Base-by-base conservation (phyloP, 371 early-diverging fungal species). In the Conidiobolus incongruus region DNA sequence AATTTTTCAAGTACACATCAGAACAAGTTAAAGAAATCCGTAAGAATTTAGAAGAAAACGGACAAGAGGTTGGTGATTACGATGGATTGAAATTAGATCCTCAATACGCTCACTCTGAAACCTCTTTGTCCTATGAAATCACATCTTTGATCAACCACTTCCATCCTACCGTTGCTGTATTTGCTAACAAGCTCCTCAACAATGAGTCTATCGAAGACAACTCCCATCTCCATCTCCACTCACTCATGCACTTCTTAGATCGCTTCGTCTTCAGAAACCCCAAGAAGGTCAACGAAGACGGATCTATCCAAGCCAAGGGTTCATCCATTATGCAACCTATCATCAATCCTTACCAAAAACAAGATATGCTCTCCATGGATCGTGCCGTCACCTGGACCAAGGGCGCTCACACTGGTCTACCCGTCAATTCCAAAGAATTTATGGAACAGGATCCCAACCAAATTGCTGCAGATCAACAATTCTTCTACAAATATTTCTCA, bases 191-290 rank as follows among this genome's bases (percentile, higher is more conserved):
- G 33, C 60, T 94, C 35, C 60, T 90, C 38, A 60, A 63, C 8
- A 72, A 76, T 29, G 62, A 73, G 49, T 61, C 67, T 29, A 84
- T 92, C 36, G 54, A 66, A 24, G 63, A 65, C 22, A 70, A 79
- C 39, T 73, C 70, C 49, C 90, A 93, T 54, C 67, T 95, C 45
- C 83, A 84, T 49, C 75, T 78, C 52, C 86, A 86, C 59, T 87
- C 92, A 2, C 61, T 92, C 43, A 62, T 75, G 47, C 89, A 89
- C 51, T 95, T 95, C 63, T 65, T 95, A 44, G 93, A 95, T 55
- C 70, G 82, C 38, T 93, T 95, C 63, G 87, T 89, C 7, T 91
- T 76, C 65, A 84, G 90, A 58, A 89, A 87, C 59, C 82, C 95
- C 28, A 91, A 90, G 65, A 75, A 77, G 51, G 52, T 52, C n/a